phyloP scores from a whole-genome alignment of 2,329 filamentous ascomycete genomes.

The Zarea fungicola region DNA sequence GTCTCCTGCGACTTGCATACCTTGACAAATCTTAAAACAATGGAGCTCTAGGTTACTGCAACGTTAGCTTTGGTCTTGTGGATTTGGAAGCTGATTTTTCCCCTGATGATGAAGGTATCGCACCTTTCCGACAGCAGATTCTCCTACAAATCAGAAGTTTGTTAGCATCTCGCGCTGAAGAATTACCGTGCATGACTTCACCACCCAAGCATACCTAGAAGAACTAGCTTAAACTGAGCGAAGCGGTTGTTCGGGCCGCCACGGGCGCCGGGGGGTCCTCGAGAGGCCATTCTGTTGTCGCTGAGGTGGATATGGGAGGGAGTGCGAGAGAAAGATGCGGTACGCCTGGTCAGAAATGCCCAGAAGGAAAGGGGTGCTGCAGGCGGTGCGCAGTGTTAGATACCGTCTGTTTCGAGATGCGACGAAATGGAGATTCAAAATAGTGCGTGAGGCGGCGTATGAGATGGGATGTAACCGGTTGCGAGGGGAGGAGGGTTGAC shows the following conservation, averaged over 20 bases:
- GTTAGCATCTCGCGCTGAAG: conserved; percentile 25
- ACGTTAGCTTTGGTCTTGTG: conserved; percentile 17
- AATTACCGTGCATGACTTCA: background rate
- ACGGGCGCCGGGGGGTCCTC: conserved; percentile 60
- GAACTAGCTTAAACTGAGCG: conserved; percentile 97
- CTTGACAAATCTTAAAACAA: conserved; percentile 98
- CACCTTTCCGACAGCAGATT: conserved; percentile 99
- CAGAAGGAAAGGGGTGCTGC: background rate
- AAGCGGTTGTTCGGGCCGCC: conserved; percentile 75
- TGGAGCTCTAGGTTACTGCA: conserved; percentile 65
- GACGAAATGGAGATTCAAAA: background rate
- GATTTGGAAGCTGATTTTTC: background rate
- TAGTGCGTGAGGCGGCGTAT: background rate
- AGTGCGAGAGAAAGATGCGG: conserved; percentile 17
- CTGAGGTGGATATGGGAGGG: conserved; percentile 18
- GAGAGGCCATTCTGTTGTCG: conserved; percentile 67
- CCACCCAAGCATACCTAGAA: conserved; percentile 66
- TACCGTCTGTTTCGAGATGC: background rate
- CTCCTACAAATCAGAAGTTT: conserved; percentile 58
- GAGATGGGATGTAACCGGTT: background rate
- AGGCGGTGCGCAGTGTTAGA: background rate
- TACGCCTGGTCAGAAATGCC: background rate
- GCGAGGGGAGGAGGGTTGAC: conserved; percentile 3
- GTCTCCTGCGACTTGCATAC: conserved; percentile 41
- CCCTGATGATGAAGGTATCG: conserved; percentile 16